These are phyloP conservation scores for Hypocreales sp. DNA, from an alignment of 2,329 filamentous ascomycete genomes.

Conservation along the genomic window DNA sequence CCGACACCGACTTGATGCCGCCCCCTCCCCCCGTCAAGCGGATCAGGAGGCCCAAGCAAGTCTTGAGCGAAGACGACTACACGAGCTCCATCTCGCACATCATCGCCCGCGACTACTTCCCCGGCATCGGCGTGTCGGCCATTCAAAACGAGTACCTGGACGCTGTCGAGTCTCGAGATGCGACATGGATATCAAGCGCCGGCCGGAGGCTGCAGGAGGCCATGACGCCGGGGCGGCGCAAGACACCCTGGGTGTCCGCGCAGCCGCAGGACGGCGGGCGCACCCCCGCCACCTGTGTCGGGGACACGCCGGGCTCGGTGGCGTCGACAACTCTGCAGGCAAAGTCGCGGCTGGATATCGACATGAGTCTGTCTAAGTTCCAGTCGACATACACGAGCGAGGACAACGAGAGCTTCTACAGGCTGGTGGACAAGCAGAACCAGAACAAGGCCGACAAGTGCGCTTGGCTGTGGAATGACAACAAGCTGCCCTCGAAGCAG, in stretches of 20 bases:
- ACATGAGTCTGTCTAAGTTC: slow-evolving; percentile 70
- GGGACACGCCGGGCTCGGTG: slow-evolving; percentile 58
- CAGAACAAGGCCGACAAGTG: slow-evolving; percentile 71
- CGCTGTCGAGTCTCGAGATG: slow-evolving; percentile 73
- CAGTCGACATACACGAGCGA: slow-evolving; percentile 93
- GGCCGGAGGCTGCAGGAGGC: slow-evolving; percentile 56
- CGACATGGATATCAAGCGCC: slow-evolving; percentile 73
- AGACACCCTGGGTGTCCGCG: slow-evolving; percentile 8
- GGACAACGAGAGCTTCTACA: slow-evolving; percentile 95
- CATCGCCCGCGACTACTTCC: slow-evolving; percentile 93
- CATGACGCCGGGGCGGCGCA: slow-evolving; percentile 58
- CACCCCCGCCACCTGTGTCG: slow-evolving; percentile 52
- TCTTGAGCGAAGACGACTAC: slow-evolving; percentile 90
- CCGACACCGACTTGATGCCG: slow-evolving; percentile 63
- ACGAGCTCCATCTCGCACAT: slow-evolving; percentile 83
- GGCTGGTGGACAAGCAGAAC: slow-evolving; percentile 81
- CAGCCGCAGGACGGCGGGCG: slow-evolving; percentile 17
- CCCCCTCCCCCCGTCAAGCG: slow-evolving; percentile 74
- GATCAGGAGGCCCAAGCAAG: slow-evolving; percentile 76
- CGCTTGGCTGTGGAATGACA: slow-evolving; percentile 75
- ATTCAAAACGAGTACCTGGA: slow-evolving; percentile 86
- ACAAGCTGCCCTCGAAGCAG: slow-evolving; percentile 73
- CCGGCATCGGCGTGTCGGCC: slow-evolving; percentile 71
- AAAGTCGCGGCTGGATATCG: slow-evolving; percentile 47
- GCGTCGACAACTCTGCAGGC: slow-evolving; percentile 20